Conservation (phyloP, 2,329 filamentous ascomycete species). For the Nemania sp. region DNA sequence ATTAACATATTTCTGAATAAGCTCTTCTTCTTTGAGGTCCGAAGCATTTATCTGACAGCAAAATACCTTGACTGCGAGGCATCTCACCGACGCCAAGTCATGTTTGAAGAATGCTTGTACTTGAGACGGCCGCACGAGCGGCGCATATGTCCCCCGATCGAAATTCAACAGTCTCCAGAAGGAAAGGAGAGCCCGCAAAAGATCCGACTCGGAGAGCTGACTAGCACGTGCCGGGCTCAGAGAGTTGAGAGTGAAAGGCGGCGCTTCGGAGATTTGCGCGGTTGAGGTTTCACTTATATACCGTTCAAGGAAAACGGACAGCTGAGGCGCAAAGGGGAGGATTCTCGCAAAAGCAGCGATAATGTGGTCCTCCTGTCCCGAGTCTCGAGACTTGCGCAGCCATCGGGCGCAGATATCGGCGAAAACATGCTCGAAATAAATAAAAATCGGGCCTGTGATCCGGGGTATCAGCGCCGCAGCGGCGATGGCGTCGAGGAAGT, state of each 20-base stretch:
- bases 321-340: constrained; percentile 78
- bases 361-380: constrained; percentile 48
- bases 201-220: constrained; percentile 21
- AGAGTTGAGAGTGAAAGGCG: constrained; percentile 37
- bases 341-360: constrained; percentile 79
- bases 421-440: constrained; percentile 74
- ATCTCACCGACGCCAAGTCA: constrained; percentile 66
- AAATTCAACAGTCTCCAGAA: constrained; percentile 80
- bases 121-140: constrained; percentile 65
- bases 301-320: constrained; percentile 71
- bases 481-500: constrained; percentile 74
- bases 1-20: constrained; percentile 69
- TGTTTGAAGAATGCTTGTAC: constrained; percentile 72
- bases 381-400: constrained; percentile 56
- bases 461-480: constrained; percentile 69
- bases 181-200: constrained; percentile 61
- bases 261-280: constrained; percentile 25
- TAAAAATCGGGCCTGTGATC: constrained; percentile 74
- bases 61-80: constrained; percentile 80
- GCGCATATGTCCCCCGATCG: constrained; percentile 70
- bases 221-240: constrained; percentile 27
- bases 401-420: constrained; percentile 84
- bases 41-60: constrained; percentile 79
- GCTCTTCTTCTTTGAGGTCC: constrained; percentile 75
- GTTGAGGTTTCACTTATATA: constrained; percentile 44